phyloP scores from a whole-genome alignment of 345 rosid species.

The Passiflora organensis region DNA sequence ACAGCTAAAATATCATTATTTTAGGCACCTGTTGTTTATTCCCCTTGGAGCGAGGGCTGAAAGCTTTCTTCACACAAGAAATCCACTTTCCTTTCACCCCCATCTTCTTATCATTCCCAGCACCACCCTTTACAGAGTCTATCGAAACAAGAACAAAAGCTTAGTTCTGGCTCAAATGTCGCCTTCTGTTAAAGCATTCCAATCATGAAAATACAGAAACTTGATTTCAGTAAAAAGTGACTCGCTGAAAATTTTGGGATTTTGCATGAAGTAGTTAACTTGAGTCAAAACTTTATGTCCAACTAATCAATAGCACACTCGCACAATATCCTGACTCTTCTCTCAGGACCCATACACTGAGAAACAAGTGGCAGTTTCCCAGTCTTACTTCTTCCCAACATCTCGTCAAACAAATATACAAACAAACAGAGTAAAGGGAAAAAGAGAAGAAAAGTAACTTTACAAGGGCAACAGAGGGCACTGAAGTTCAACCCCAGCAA shows the following conservation, averaged over 20 bases:
- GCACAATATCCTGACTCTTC: too few relatives aligned
- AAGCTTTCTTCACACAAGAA: background rate
- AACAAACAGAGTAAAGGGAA: background rate
- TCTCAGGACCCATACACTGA: too few relatives aligned
- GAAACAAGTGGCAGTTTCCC: background rate
- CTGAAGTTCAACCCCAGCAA: background rate
- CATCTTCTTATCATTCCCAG: conserved; percentile 55
- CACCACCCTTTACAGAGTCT: conserved; percentile 6
- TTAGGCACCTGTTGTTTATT: too few relatives aligned
- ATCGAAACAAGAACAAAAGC: background rate
- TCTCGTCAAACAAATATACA: background rate
- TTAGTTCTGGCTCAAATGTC: background rate
- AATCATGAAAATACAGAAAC: background rate
- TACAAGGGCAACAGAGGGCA: conserved; percentile 8
- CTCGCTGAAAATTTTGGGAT: background rate
- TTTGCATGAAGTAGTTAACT: background rate
- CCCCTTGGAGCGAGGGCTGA: background rate
- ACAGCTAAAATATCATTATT: too few relatives aligned
- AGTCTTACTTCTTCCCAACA: background rate
- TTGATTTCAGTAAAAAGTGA: background rate
- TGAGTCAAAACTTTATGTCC: background rate
- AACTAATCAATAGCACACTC: too few relatives aligned
- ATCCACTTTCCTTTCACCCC: conserved; percentile 23
- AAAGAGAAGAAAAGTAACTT: background rate
- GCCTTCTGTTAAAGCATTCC: too few relatives aligned